These are phyloP conservation scores for Colletotrichum sp. DNA, from an alignment of 2,329 filamentous ascomycete species.

Conservation along the genomic window DNA sequence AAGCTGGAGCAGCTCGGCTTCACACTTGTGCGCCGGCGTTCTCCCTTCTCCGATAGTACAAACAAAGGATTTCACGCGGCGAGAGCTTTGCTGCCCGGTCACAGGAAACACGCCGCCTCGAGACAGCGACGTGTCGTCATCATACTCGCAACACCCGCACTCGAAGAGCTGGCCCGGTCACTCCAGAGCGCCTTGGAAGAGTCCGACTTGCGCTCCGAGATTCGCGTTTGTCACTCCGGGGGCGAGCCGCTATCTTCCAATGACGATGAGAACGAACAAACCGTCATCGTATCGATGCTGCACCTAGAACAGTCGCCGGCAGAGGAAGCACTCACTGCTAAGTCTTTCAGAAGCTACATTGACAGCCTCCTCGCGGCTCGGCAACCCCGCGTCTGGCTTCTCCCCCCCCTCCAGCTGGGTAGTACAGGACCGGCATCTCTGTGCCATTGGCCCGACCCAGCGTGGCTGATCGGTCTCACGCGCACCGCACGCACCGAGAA, in stretches of 20 bases:
- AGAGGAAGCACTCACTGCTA: not conserved
- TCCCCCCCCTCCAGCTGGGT: not conserved
- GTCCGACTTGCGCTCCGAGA: not conserved
- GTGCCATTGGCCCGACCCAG: slow-evolving; percentile 24
- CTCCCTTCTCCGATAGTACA: not conserved
- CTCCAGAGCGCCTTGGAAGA: not conserved
- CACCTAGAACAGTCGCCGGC: not conserved
- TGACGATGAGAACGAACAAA: not conserved
- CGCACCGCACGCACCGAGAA: slow-evolving; percentile 33
- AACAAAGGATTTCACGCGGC: not conserved
- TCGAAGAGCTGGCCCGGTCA: not conserved
- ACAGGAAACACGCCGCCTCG: not conserved
- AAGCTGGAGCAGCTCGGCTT: not conserved
- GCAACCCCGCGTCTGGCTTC: not conserved
- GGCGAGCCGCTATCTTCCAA: not conserved
- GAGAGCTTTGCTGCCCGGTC: not conserved
- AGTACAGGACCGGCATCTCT: not conserved
- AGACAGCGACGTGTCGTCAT: not conserved
- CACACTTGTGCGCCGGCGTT: not conserved
- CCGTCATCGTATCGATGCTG: not conserved
- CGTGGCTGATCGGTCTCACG: slow-evolving; percentile 29
- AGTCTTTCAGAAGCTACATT: not conserved
- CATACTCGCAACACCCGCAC: not conserved
- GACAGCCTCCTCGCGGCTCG: not conserved
- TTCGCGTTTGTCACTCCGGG: not conserved